Base-by-base conservation (phyloP, 2,329 filamentous ascomycete species). In the Chrysoporthe puriensis region DNA sequence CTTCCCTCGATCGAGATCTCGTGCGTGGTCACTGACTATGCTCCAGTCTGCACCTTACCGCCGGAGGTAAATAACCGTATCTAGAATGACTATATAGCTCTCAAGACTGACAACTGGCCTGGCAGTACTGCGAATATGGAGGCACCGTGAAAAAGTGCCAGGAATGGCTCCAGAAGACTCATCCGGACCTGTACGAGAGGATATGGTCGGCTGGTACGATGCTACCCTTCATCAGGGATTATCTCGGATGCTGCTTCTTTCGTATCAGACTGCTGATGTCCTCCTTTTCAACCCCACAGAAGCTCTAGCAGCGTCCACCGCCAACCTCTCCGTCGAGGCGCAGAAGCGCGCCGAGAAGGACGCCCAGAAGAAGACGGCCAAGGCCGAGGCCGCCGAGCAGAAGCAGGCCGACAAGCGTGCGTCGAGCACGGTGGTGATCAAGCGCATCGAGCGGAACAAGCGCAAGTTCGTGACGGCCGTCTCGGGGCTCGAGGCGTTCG, bases 371-470 rank as follows among this genome's bases (percentile, higher is more conserved):
- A 98, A 99, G 82, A 92, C 95, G 48, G 93, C 94, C 67, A 97
- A 97, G 83, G 96, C 96, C 63, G 93, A 94, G 72, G 90, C 94
- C 36, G 90, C 89, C 26, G 95, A 97, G 80, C 88, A 90, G 71
- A 93, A 94, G 77, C 90, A 94, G 71, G 90, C 90, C 34, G 93
- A 94, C 77, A 90, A 91, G 76, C 91, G 95, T 73, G 93, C 93
- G 48, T 88, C 91, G 69, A 92, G 91, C 72, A 91, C 94, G 76
- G 83, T 99, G 64, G 90, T 88, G 67, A 97, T 99, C 82, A 97
- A 97, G 86, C 92, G 96, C 36, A 96, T 99, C 74, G 96, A 98
- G 85, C 90, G 96, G 71, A 98, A 97, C 81, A 99, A 99, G 86
- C 89, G 96, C 76, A 99, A 99, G 83, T 96, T 90, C 77, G 94